Conservation (phyloP, 1,139 yeast genomes). For the Arxiozyma telluris region DNA sequence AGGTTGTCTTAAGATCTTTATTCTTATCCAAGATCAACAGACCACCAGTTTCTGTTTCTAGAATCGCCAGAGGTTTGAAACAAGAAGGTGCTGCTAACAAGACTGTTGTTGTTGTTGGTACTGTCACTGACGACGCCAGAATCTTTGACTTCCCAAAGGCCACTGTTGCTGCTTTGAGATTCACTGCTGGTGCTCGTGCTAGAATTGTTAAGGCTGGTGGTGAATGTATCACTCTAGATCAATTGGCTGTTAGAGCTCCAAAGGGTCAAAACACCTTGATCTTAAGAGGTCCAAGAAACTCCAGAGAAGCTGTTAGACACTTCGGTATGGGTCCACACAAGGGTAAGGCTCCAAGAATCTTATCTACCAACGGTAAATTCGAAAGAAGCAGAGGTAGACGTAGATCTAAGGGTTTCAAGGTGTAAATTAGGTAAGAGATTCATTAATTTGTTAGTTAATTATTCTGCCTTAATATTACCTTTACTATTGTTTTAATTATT, state of each 20-base stretch:
- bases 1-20: conserved; percentile 86
- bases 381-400: conserved; percentile 99
- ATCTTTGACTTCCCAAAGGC: conserved; percentile 89
- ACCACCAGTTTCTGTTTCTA: conserved; percentile 97
- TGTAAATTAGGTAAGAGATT: conserved; percentile 46
- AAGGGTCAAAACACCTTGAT: conserved; percentile 98
- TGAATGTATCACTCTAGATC: conserved; percentile 98
- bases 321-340: conserved; percentile 99
- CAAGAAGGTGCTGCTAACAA: conserved; percentile 82
- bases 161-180: conserved; percentile 97
- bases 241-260: conserved; percentile 98
- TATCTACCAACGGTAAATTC: conserved; percentile 97
- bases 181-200: conserved; percentile 98
- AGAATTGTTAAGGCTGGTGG: conserved; percentile 98
- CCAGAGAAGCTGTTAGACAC: conserved; percentile 99
- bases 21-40: conserved; percentile 98
- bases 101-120: conserved; percentile 97
- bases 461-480: neutral
- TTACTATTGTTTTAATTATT: neutral
- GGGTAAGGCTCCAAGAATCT: conserved; percentile 98
- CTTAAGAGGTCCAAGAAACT: conserved; percentile 96
- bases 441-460: neutral
- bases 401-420: conserved; percentile 99
- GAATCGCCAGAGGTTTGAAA: conserved; percentile 75
- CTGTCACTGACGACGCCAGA: conserved; percentile 98